Evolutionary conservation across 225 moss, liverwort and hornwort species (phyloP).

Genomic region (Bryoerythrophyllum caledonicum): DNA sequence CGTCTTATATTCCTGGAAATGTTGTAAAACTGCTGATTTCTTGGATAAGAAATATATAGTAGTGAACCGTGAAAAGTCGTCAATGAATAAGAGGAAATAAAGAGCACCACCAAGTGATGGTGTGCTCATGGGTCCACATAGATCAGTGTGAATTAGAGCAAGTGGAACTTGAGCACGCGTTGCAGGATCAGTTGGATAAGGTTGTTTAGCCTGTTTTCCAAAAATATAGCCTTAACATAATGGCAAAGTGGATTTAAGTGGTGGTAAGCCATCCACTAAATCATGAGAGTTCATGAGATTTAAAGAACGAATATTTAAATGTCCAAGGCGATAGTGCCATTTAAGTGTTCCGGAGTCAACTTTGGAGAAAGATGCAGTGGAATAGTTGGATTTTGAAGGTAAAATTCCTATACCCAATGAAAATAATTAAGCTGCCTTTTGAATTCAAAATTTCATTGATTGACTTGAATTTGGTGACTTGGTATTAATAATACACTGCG

Average conservation of each 20-base stretch:
- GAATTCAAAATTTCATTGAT: too few relatives aligned
- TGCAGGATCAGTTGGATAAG: not conserved
- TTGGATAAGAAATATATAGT: too few relatives aligned
- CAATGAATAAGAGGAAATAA: not conserved
- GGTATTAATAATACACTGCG: too few relatives aligned
- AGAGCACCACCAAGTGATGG: too few relatives aligned
- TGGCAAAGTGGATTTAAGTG: too few relatives aligned
- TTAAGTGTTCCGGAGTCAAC: not conserved
- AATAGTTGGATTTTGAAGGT: not conserved
- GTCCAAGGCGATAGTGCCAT: not conserved
- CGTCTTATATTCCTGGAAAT: not conserved
- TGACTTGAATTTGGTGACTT: too few relatives aligned
- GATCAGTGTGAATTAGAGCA: not conserved
- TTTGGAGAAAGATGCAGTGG: not conserved
- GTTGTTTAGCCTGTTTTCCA: not conserved
- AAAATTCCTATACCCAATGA: not conserved
- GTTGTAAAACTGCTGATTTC: not conserved
- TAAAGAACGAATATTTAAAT: not conserved
- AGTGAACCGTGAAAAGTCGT: not conserved
- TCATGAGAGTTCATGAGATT: not conserved
- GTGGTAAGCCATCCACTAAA: not conserved
- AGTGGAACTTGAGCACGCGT: too few relatives aligned
- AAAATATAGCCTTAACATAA: not conserved
- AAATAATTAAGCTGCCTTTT: conserved; percentile 17
- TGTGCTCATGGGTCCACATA: too few relatives aligned